A percentile compares a stretch with the other conserved stretches of the same genome.
Evolutionary conservation across 2,329 filamentous ascomycete species (phyloP).

Genomic region (Capronia coronata): DNA sequence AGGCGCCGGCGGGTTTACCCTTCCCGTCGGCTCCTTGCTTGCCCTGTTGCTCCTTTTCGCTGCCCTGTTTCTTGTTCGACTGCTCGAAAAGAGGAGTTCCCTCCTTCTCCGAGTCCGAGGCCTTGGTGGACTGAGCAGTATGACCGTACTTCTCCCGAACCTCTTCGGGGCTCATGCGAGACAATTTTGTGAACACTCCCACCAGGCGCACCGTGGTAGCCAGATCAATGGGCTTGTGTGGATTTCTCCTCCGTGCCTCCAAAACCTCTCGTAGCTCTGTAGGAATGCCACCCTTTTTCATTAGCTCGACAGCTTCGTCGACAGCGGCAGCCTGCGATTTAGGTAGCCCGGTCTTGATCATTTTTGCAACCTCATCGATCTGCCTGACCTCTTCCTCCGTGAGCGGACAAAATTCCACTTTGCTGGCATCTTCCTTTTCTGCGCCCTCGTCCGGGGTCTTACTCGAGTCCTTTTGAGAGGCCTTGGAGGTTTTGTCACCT

Average conservation of each 20-base stretch:
- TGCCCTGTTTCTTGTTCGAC: slow-evolving; percentile 28
- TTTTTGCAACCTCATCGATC: slow-evolving; percentile 52
- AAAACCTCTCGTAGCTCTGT: slow-evolving; percentile 60
- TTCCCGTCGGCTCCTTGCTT: slow-evolving; percentile 7
- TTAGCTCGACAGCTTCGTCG: slow-evolving; percentile 53
- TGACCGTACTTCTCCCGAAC: slow-evolving; percentile 33
- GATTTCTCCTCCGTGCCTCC: slow-evolving; percentile 45
- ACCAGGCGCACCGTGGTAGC: slow-evolving; percentile 57
- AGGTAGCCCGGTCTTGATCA: slow-evolving; percentile 55
- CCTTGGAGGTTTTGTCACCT: slow-evolving; percentile 30
- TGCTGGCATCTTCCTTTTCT: slow-evolving; percentile 31
- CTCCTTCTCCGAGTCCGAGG: slow-evolving; percentile 14
- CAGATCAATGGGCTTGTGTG: slow-evolving; percentile 43
- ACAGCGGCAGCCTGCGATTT: slow-evolving; percentile 55
- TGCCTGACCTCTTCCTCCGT: slow-evolving; percentile 52
- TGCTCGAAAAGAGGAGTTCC: slow-evolving; percentile 24
- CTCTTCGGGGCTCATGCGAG: slow-evolving; percentile 46
- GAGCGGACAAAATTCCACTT: slow-evolving; percentile 41
- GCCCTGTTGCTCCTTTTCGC: slow-evolving; percentile 31
- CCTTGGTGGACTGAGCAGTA: slow-evolving; percentile 25
- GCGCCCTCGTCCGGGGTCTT: slow-evolving; percentile 43
- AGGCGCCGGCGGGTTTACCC: slow-evolving; percentile 32
- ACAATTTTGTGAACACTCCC: slow-evolving; percentile 51
- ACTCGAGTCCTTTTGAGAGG: slow-evolving; percentile 34
- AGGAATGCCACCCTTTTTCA: slow-evolving; percentile 65